Evolutionary conservation across 169 alveolate species (phyloP).

Genomic region (Toxoplasma gondii): DNA sequence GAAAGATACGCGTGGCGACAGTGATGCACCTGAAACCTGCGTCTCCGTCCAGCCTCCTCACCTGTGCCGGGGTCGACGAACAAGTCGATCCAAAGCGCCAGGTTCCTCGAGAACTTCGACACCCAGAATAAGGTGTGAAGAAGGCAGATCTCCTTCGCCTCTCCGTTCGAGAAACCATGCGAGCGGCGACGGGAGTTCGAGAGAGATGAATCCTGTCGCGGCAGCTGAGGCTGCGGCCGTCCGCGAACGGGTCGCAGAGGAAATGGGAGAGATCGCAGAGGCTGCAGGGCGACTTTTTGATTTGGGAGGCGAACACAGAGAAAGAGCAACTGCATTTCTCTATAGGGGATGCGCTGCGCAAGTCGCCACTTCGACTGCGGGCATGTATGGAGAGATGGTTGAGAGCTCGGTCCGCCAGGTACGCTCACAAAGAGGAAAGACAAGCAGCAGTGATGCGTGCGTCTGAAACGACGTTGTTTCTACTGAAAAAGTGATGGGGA

Average conservation of each 20-base stretch:
- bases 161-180: not conserved
- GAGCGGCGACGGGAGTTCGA: not conserved
- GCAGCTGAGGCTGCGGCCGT: not conserved
- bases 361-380: slow-evolving; percentile 84
- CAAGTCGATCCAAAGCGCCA: not conserved
- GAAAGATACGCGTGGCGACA: too few species aligned
- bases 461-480: not conserved
- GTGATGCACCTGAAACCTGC: too few species aligned
- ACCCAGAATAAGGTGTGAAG: not conserved
- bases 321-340: slow-evolving; percentile 72
- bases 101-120: not conserved
- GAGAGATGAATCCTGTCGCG: not conserved
- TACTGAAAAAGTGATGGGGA: not conserved
- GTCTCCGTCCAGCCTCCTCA: not conserved
- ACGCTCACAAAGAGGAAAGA: not conserved
- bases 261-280: not conserved
- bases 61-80: not conserved
- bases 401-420: slow-evolving; percentile 74
- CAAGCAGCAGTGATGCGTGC: not conserved
- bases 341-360: slow-evolving; percentile 75
- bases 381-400: slow-evolving; percentile 88
- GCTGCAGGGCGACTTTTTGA: not conserved
- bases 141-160: not conserved
- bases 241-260: not conserved
- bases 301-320: not conserved